Base-by-base conservation (phyloP, 1,284 basidiomycete species). In the Tilletiopsis washingtonensis region DNA sequence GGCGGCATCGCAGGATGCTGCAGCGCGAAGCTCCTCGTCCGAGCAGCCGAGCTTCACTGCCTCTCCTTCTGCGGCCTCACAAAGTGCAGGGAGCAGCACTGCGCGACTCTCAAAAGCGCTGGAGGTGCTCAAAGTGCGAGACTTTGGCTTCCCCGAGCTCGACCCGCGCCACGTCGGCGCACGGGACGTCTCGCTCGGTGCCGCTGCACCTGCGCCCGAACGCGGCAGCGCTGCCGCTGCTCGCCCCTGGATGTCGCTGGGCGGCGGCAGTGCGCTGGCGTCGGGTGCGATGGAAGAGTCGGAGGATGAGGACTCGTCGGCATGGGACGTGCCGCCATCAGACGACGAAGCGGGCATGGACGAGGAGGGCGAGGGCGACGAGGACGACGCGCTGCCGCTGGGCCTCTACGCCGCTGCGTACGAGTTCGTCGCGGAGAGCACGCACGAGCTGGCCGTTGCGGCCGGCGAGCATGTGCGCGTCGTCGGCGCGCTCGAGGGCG, bases 401-500 rank as follows among this genome's bases (percentile, higher is more conserved):
- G 56, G 56, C 7, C 23, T 39, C 25, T 59, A 59, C 32, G 15
- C 15, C 15, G 56, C 43, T 17, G 24, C 49, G 17, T 59, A 59
- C 43, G 50, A 47, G 34, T 59, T 59, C 29, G 38, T 44, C 9
- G 49, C 56, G 11, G 56, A 59, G 40, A 38, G 26, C 20, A 45
- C 45, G 24, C 53, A 56, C 34, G 56, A 59, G 42, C 45, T 59
- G 21, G 45, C 24, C 25, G 37, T 51, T 14, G 29, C 3, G 9
- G 32, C 38, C 6, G 56, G 53, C 20, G 44, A 51, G 27, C 42
- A 36, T 4, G 41, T 59, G 5, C 19, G 34, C 5, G 51, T 59
- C 9, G 51, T 59, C 15, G 56, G 54, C 6, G 32, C 34, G 17
- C 39, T 59, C 34, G 54, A 56, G 6, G 56, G 56, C n/a, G 56